Conservation (phyloP, 371 early-diverging fungal species). For the Funneliformis caledonium region DNA sequence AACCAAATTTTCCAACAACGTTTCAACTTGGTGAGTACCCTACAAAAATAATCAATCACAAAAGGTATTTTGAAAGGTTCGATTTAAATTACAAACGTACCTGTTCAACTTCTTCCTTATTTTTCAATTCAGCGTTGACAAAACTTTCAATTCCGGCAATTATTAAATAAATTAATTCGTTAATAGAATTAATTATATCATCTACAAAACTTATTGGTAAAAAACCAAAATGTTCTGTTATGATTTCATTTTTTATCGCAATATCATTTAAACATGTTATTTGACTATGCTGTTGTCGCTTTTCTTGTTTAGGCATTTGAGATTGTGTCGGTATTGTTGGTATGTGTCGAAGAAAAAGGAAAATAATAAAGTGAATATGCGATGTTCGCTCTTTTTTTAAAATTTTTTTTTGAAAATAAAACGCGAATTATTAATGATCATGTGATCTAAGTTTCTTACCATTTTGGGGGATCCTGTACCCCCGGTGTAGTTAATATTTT, state of each 20-base stretch:
- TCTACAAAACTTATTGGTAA: constrained; percentile 70
- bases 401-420: too few species aligned
- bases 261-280: not conserved
- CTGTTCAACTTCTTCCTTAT: constrained; percentile 51
- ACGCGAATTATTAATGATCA: too few species aligned
- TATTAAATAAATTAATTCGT: constrained; percentile 68
- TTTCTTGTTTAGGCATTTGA: too few species aligned
- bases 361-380: too few species aligned
- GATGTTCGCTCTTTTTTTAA: too few species aligned
- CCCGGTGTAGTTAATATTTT: too few species aligned
- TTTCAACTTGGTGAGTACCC: constrained; percentile 68
- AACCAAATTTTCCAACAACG: constrained; percentile 71
- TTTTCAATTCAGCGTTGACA: constrained; percentile 57
- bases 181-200: constrained; percentile 75
- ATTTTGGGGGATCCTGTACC: too few species aligned
- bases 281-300: not conserved
- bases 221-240: constrained; percentile 70
- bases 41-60: constrained; percentile 38
- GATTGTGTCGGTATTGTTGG: too few species aligned
- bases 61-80: not conserved
- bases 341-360: too few species aligned
- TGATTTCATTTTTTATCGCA: constrained; percentile 1
- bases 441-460: not conserved
- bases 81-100: constrained; percentile 32
- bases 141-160: constrained; percentile 65